Percentiles rank a stretch among this genome's conserved stretches.
Evolutionary conservation across 768 basidiomycete genomes (phyloP).

Genomic region (Termitomyces sp.): DNA sequence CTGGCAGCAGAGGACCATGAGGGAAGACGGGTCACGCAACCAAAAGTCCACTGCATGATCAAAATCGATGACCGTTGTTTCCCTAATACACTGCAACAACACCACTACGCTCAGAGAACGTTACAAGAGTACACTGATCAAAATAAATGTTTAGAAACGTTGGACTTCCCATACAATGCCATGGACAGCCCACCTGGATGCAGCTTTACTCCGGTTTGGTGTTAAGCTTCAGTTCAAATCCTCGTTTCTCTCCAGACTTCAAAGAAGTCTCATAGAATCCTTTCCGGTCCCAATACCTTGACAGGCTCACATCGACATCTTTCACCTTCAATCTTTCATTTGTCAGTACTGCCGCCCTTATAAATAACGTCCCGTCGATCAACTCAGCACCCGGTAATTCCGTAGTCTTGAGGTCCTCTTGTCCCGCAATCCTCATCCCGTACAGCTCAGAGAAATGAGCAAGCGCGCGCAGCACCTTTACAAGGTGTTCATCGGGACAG

Average conservation of each 20-base stretch:
- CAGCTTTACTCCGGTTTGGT: background rate
- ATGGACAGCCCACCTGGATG: too few species aligned
- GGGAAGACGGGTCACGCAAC: too few species aligned
- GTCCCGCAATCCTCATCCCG: constrained; percentile 24
- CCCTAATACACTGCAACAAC: too few species aligned
- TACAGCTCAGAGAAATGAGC: constrained; percentile 24
- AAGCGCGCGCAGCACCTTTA: constrained; percentile 32
- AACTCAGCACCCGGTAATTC: constrained; percentile 37
- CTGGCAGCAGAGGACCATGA: too few species aligned
- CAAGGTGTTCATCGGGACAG: constrained; percentile 51
- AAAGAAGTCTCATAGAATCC: constrained; percentile 15
- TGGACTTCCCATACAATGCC: too few species aligned
- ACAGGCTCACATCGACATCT: constrained; percentile 17
- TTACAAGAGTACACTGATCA: too few species aligned
- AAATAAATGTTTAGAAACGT: too few species aligned
- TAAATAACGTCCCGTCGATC: constrained; percentile 54
- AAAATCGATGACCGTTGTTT: too few species aligned
- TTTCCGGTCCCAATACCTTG: constrained; percentile 17
- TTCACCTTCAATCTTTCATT: constrained; percentile 28
- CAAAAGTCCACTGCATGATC: too few species aligned
- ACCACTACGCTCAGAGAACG: too few species aligned
- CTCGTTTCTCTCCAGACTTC: background rate
- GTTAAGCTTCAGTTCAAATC: background rate
- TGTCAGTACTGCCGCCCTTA: constrained; percentile 46
- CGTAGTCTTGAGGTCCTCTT: constrained; percentile 18